Conservation (phyloP, 352 stramenopile genomes). For the Ochromonadaceae sp. region DNA sequence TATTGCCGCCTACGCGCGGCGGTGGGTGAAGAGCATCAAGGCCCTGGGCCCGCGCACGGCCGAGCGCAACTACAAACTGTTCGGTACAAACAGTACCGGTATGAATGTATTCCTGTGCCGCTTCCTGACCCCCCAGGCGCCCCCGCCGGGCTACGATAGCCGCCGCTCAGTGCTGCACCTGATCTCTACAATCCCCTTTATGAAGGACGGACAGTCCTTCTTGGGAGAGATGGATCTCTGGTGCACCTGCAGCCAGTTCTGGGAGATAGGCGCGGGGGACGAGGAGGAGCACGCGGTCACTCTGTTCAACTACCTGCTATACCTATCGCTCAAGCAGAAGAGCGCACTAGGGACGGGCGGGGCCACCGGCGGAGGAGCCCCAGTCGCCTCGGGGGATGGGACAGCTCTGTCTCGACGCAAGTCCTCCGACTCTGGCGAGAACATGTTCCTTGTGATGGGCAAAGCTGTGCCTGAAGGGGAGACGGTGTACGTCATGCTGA, state of each 20-base stretch:
- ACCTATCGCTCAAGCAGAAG: slow-evolving; percentile 38
- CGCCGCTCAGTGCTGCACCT: slow-evolving; percentile 32
- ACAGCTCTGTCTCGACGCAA: no score
- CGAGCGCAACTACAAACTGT: slow-evolving; percentile 41
- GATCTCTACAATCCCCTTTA: slow-evolving; percentile 59
- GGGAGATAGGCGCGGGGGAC: slow-evolving; percentile 55
- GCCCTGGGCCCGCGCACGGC: background rate
- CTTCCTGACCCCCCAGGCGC: background rate
- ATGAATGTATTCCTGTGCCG: slow-evolving; percentile 23
- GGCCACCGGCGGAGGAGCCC: no score
- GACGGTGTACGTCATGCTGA: slow-evolving; percentile 45
- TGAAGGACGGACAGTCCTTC: slow-evolving; percentile 57
- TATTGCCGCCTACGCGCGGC: slow-evolving; percentile 31
- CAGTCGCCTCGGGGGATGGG: no score
- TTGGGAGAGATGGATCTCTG: slow-evolving; percentile 52
- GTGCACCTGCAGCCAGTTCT: slow-evolving; percentile 54
- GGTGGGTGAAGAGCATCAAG: slow-evolving; percentile 29
- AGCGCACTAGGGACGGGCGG: no score
- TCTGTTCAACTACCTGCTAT: slow-evolving; percentile 57
- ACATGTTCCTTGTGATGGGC: slow-evolving; percentile 51
- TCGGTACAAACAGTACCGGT: slow-evolving; percentile 43
- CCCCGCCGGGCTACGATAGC: background rate
- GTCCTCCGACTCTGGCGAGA: no score
- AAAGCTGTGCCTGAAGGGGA: slow-evolving; percentile 47
- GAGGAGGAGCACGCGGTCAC: slow-evolving; percentile 64